Conservation (phyloP, 768 basidiomycete species). For the Boletus tomentosulus region DNA sequence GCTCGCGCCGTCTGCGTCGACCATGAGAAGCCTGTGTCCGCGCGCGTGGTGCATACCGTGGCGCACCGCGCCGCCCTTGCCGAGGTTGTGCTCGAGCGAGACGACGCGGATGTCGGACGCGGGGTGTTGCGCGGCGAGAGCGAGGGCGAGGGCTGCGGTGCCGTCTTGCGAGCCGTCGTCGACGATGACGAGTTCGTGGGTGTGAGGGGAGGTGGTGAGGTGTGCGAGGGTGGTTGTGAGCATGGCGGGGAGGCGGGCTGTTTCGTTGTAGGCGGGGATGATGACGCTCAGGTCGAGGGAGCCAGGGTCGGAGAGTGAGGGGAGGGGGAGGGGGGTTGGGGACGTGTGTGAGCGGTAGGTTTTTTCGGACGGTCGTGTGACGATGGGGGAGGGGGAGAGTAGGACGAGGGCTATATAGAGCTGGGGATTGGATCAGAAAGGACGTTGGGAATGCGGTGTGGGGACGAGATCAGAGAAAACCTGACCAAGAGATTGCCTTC, state of each 20-base stretch:
- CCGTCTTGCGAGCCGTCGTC: slow-evolving; percentile 87
- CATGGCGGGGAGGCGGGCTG: slow-evolving; percentile 79
- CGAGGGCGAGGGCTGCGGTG: slow-evolving; percentile 62
- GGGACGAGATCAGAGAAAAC: no score
- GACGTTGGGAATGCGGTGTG: slow-evolving; percentile 33
- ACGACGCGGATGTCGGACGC: slow-evolving; percentile 71
- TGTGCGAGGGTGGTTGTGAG: slow-evolving; percentile 69
- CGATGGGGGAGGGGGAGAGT: slow-evolving; percentile 69
- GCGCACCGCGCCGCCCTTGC: slow-evolving; percentile 90
- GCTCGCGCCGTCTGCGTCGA: slow-evolving; percentile 93
- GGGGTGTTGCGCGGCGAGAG: slow-evolving; percentile 54
- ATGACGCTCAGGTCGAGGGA: slow-evolving; percentile 74
- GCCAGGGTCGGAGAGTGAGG: slow-evolving; percentile 51
- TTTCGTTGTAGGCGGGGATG: slow-evolving; percentile 92
- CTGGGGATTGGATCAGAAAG: slow-evolving; percentile 41
- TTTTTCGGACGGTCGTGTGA: slow-evolving; percentile 62
- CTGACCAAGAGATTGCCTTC: slow-evolving; percentile 49
- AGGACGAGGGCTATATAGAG: slow-evolving; percentile 64
- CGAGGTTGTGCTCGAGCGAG: slow-evolving; percentile 72
- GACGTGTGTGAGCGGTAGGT: slow-evolving; percentile 58
- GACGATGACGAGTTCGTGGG: slow-evolving; percentile 80
- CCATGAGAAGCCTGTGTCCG: slow-evolving; percentile 80
- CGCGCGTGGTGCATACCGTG: slow-evolving; percentile 86
- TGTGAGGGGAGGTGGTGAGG: slow-evolving; percentile 44
- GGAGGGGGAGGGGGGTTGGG: slow-evolving; percentile 50